Percentiles rank a stretch among this genome's conserved stretches.
Evolutionary conservation across 768 basidiomycete species (phyloP).

Genomic region (Suillus decipiens): DNA sequence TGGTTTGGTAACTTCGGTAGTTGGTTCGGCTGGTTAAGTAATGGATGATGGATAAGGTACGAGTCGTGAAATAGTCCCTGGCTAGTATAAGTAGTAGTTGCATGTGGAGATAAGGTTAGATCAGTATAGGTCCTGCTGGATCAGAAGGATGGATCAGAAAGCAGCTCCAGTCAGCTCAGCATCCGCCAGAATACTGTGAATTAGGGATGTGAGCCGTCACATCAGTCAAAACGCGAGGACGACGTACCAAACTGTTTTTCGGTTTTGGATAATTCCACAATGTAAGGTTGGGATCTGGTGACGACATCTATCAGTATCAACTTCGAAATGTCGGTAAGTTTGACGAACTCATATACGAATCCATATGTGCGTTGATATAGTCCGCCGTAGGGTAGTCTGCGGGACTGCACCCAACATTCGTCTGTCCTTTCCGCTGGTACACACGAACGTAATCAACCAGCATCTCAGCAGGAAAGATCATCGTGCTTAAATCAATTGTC

Average conservation of each 20-base stretch:
- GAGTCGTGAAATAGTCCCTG: constrained; percentile 4
- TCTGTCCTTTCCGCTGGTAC: constrained; percentile 47
- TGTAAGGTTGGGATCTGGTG: constrained; percentile 44
- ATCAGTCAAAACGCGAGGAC: not conserved
- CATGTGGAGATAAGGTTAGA: constrained; percentile 2
- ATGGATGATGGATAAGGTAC: not conserved
- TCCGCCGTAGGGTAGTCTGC: constrained; percentile 46
- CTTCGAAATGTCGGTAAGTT: constrained; percentile 3
- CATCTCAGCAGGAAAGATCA: constrained; percentile 53
- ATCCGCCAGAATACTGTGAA: constrained; percentile 12
- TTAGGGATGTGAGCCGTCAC: not conserved
- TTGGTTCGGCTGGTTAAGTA: not conserved
- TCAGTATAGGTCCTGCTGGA: not conserved
- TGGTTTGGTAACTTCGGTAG: not conserved
- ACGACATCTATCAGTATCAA: not conserved
- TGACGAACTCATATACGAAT: constrained; percentile 60
- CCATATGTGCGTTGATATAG: constrained; percentile 47
- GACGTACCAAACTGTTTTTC: constrained; percentile 34
- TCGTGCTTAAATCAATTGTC: constrained; percentile 44
- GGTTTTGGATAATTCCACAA: constrained; percentile 45
- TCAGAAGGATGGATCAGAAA: not conserved
- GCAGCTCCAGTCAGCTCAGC: constrained; percentile 3
- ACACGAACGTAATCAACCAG: constrained; percentile 62
- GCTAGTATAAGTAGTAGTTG: not conserved
- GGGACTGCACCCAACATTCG: constrained; percentile 54